Conservation (phyloP, 108 stramenopile species). For the Cyclotella atomus region DNA sequence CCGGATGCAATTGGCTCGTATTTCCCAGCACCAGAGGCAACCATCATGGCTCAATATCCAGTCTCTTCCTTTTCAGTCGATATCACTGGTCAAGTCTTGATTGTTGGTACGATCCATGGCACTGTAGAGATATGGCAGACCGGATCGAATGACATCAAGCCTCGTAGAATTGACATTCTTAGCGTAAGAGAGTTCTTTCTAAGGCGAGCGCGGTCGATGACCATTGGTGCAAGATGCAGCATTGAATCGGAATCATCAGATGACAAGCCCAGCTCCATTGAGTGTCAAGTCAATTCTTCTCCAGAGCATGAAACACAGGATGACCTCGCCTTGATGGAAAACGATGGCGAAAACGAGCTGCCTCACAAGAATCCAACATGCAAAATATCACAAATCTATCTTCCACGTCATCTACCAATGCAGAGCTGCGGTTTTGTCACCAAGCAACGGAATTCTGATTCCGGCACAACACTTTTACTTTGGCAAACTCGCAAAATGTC, state of each 20-base stretch:
- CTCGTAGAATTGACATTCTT: constrained; percentile 21
- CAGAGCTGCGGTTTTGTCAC: constrained; percentile 64
- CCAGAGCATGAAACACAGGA: constrained; percentile 16
- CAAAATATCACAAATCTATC: constrained; percentile 38
- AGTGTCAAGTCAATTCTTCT: neutral
- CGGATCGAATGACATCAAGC: constrained; percentile 5
- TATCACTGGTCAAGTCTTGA: constrained; percentile 40
- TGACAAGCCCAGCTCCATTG: constrained; percentile 5
- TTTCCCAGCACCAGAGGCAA: constrained; percentile 46
- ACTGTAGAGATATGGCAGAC: constrained; percentile 63
- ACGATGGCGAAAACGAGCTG: constrained; percentile 7
- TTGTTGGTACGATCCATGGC: constrained; percentile 56
- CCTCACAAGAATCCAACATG: constrained; percentile 49
- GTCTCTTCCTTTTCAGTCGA: constrained; percentile 56
- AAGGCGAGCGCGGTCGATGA: constrained; percentile 30
- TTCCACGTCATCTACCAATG: constrained; percentile 53
- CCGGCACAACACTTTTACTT: constrained; percentile 58
- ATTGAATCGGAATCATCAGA: neutral
- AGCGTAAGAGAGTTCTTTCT: constrained; percentile 40
- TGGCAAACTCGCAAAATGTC: constrained; percentile 47
- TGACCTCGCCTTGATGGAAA: constrained; percentile 33
- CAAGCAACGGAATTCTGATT: constrained; percentile 48
- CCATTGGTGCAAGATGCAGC: constrained; percentile 21
- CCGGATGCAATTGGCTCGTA: constrained; percentile 25
- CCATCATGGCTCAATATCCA: constrained; percentile 44